These are phyloP conservation scores for Heimioporus sp. DNA, from an alignment of 768 basidiomycete species.

Conservation along the genomic window DNA sequence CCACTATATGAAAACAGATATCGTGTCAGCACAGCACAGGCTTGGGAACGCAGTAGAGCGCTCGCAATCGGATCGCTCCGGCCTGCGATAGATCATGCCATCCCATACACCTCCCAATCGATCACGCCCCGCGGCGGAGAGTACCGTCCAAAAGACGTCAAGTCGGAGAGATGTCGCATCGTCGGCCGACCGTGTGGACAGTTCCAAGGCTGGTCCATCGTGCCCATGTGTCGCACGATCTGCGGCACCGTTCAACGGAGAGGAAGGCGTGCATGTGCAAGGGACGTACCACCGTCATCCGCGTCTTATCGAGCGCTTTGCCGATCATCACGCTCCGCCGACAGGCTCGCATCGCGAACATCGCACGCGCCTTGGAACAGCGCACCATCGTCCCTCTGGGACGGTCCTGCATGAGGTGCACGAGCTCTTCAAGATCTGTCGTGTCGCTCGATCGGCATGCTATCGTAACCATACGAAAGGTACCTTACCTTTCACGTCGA, in stretches of 20 bases:
- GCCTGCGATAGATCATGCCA: neutral
- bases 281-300: constrained; percentile 70
- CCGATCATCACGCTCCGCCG: constrained; percentile 97
- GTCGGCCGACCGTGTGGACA: constrained; percentile 87
- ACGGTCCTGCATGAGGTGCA: constrained; percentile 79
- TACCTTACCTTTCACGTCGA: constrained; percentile 76
- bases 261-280: neutral
- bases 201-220: constrained; percentile 84
- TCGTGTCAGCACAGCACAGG: no score
- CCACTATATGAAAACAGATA: constrained; percentile 6
- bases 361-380: constrained; percentile 87
- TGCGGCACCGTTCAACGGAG: constrained; percentile 20
- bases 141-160: constrained; percentile 31
- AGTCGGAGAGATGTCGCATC: constrained; percentile 71
- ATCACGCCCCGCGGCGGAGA: constrained; percentile 15
- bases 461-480: neutral
- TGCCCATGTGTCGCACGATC: constrained; percentile 81
- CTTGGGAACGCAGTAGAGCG: no score
- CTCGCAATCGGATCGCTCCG: neutral
- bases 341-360: constrained; percentile 98
- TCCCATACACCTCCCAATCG: constrained; percentile 36
- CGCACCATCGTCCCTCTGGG: constrained; percentile 82
- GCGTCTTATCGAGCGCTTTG: constrained; percentile 67
- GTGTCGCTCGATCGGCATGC: neutral
- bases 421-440: constrained; percentile 88